Conservation (phyloP, 2,329 filamentous ascomycete genomes). For the Hypoxylon sp. region DNA sequence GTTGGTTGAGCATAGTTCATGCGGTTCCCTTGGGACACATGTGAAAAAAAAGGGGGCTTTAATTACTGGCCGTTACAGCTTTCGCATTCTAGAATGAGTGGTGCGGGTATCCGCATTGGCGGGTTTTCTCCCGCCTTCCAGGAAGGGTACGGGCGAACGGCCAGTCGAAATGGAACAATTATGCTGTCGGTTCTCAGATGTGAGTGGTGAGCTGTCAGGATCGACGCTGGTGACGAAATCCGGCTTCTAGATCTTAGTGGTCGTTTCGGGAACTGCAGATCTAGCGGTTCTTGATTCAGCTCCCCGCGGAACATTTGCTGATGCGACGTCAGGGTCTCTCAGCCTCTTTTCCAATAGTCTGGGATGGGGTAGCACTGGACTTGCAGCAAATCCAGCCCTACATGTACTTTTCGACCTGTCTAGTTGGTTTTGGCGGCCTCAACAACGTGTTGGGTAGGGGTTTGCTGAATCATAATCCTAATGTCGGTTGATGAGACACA, state of each 20-base stretch:
- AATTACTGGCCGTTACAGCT: constrained; percentile 43
- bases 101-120: constrained; percentile 49
- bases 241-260: constrained; percentile 30
- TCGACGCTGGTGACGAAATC: constrained; percentile 28
- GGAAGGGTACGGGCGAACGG: constrained; percentile 1
- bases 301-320: constrained; percentile 28
- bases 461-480: constrained; percentile 28
- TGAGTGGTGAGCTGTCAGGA: constrained; percentile 31
- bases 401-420: constrained; percentile 21
- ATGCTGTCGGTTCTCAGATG: constrained; percentile 15
- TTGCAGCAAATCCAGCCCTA: constrained; percentile 42
- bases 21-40: constrained; percentile 8
- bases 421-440: constrained; percentile 26
- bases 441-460: constrained; percentile 34
- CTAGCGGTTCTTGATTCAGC: constrained; percentile 30
- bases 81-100: constrained; percentile 42
- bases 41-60: constrained; percentile 12
- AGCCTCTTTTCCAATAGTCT: constrained; percentile 51
- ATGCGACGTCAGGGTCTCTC: constrained; percentile 43
- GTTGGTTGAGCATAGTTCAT: constrained; percentile 3
- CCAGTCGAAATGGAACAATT: neutral
- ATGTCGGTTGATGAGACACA: constrained; percentile 45
- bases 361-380: constrained; percentile 44
- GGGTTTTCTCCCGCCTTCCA: constrained; percentile 4
- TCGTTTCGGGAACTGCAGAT: constrained; percentile 16